Conservation (phyloP, 2,329 filamentous ascomycete species). For the Neofusicoccum kwambonambiense region DNA sequence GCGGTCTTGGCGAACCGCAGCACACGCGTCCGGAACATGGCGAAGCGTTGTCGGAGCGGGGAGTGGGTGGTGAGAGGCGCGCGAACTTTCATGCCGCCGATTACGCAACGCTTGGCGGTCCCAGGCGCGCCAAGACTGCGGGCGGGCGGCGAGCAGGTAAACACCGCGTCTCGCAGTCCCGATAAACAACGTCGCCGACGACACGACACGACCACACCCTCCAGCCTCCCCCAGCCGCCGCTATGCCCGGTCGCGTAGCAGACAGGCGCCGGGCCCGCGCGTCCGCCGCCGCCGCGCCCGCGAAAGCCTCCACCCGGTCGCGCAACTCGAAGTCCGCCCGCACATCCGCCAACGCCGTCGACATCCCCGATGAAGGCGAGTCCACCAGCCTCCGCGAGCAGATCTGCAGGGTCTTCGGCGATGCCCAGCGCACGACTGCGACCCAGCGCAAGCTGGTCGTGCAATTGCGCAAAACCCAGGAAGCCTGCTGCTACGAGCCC, state of each 20-base stretch:
- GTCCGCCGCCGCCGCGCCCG: constrained; percentile 36
- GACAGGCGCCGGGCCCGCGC: constrained; percentile 37
- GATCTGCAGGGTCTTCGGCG: constrained; percentile 60
- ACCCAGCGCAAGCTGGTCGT: constrained; percentile 88
- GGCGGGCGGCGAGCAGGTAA: neutral
- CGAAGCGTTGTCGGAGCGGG: constrained; percentile 19
- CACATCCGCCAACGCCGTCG: constrained; percentile 39
- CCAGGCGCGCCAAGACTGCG: neutral
- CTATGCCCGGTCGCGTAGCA: constrained; percentile 50
- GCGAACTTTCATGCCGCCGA: constrained; percentile 17
- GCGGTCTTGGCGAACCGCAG: constrained; percentile 67
- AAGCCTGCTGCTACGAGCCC: constrained; percentile 67
- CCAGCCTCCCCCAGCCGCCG: constrained; percentile 10
- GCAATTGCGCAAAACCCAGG: constrained; percentile 85
- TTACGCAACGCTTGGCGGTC: constrained; percentile 10
- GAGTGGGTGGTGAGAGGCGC: neutral
- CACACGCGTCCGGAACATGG: constrained; percentile 69
- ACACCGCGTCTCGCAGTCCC: neutral
- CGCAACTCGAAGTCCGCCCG: constrained; percentile 45
- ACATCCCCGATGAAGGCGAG: constrained; percentile 69
- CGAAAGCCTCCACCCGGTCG: constrained; percentile 42
- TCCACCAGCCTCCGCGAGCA: constrained; percentile 70
- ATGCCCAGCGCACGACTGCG: constrained; percentile 79
- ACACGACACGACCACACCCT: constrained; percentile 15
- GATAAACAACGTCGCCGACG: constrained; percentile 23